Percentiles rank a stretch among this genome's conserved stretches.
Evolutionary conservation across 2,329 filamentous ascomycete genomes (phyloP).

Genomic region (Triangularia verruculosa): DNA sequence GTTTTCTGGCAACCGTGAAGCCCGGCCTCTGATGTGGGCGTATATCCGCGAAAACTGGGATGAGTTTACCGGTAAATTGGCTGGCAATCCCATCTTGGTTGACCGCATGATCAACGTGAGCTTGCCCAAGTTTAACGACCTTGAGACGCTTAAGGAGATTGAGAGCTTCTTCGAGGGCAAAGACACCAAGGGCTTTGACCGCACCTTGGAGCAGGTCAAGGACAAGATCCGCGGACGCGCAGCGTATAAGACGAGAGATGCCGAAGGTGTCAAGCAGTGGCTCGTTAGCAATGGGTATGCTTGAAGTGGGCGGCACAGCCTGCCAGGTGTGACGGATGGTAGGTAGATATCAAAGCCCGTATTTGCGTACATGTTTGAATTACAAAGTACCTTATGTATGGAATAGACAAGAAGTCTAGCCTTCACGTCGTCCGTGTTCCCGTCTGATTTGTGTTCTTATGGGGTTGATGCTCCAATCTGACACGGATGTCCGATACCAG

Average conservation of each 20-base stretch:
- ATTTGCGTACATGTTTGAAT: background rate
- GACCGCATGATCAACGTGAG: constrained; percentile 83
- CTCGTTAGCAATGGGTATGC: constrained; percentile 41
- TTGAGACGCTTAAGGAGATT: constrained; percentile 70
- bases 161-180: constrained; percentile 79
- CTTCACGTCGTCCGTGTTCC: background rate
- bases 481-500: background rate
- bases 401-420: background rate
- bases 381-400: background rate
- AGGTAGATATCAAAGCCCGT: background rate
- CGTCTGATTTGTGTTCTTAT: background rate
- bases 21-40: constrained; percentile 75
- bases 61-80: constrained; percentile 66
- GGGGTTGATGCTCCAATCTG: background rate
- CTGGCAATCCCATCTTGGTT: constrained; percentile 76
- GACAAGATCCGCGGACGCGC: constrained; percentile 84
- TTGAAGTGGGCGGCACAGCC: constrained; percentile 3
- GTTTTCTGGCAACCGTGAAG: constrained; percentile 69
- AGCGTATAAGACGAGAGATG: constrained; percentile 76
- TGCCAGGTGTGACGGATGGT: background rate
- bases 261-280: constrained; percentile 73
- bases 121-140: constrained; percentile 74
- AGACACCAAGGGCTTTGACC: constrained; percentile 81
- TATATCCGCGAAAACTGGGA: constrained; percentile 85
- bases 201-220: constrained; percentile 78